phyloP scores from a whole-genome alignment of 2,329 filamentous ascomycete genomes.

The Pleurostoma richardsiae region DNA sequence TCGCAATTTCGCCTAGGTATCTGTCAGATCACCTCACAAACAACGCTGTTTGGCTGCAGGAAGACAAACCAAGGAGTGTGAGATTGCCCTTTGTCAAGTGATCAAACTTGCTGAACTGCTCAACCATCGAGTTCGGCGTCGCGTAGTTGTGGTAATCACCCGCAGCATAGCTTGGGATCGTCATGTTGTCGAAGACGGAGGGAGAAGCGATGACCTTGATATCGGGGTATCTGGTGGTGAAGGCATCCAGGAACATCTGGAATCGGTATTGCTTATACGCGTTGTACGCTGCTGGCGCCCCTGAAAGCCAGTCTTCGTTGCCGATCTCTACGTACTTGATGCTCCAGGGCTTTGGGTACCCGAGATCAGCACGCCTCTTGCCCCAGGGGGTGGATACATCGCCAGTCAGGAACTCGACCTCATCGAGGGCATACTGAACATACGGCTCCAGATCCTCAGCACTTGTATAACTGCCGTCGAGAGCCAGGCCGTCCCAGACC shows the following conservation, averaged over 20 bases:
- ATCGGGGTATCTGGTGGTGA: conserved; percentile 18
- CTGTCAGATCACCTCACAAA: neutral
- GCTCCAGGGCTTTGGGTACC: conserved; percentile 56
- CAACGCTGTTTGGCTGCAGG: too few species aligned
- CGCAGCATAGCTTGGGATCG: neutral
- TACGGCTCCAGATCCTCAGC: conserved; percentile 47
- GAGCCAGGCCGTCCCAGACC: conserved; percentile 51
- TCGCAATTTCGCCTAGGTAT: conserved; percentile 37
- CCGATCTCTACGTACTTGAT: conserved; percentile 61
- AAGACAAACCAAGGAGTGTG: too few species aligned
- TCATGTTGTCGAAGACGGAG: neutral
- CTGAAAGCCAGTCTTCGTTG: conserved; percentile 61
- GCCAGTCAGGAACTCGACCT: conserved; percentile 60
- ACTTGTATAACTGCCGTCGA: conserved; percentile 47
- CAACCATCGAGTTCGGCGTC: conserved; percentile 26
- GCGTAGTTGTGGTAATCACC: conserved; percentile 3
- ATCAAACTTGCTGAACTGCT: conserved; percentile 1
- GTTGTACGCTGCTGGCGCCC: conserved; percentile 37
- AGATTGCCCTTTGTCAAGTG: too few species aligned
- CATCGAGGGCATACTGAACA: conserved; percentile 55
- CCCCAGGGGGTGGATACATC: conserved; percentile 49
- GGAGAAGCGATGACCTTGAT: conserved; percentile 2
- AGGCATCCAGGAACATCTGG: conserved; percentile 53
- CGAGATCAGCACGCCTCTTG: conserved; percentile 49
- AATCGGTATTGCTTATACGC: conserved; percentile 53